A percentile compares a stretch with the other conserved stretches of the same genome.
These are phyloP conservation scores for Sanghuangporus baumii DNA, from an alignment of 1,284 basidiomycete species.

Conservation along the genomic window DNA sequence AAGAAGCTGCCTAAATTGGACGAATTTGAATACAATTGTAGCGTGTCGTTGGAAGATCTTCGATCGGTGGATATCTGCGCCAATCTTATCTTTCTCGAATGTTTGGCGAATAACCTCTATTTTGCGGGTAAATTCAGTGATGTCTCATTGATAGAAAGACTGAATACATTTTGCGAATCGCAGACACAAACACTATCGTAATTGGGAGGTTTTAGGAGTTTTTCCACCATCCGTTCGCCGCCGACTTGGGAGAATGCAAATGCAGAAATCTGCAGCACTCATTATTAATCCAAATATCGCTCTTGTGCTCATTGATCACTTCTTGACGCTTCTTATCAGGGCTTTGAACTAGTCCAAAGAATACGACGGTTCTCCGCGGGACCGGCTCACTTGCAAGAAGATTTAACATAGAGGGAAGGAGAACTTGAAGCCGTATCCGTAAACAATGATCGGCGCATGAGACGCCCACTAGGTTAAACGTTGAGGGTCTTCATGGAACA, in stretches of 20 bases:
- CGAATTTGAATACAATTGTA: background rate
- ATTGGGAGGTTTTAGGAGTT: background rate
- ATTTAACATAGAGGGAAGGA: background rate
- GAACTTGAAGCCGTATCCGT: background rate
- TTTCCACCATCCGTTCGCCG: background rate
- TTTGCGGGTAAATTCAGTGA: slow-evolving; percentile 4
- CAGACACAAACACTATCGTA: background rate
- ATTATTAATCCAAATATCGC: background rate
- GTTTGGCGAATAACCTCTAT: slow-evolving; percentile 1
- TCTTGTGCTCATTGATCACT: background rate
- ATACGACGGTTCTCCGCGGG: background rate
- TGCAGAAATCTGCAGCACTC: background rate
- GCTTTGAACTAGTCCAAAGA: background rate
- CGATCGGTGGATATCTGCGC: background rate
- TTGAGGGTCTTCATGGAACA: background rate
- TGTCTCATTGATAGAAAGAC: background rate
- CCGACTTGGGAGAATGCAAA: background rate
- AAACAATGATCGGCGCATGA: slow-evolving; percentile 1
- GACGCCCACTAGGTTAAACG: background rate
- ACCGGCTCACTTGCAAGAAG: background rate
- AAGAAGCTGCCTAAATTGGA: background rate
- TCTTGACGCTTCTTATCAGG: background rate
- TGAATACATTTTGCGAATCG: background rate
- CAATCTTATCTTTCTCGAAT: background rate
- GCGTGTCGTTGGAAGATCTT: background rate